These are phyloP conservation scores for Veloporphyrellus conicus DNA, from an alignment of 1,284 basidiomycete genomes.

Conservation along the genomic window DNA sequence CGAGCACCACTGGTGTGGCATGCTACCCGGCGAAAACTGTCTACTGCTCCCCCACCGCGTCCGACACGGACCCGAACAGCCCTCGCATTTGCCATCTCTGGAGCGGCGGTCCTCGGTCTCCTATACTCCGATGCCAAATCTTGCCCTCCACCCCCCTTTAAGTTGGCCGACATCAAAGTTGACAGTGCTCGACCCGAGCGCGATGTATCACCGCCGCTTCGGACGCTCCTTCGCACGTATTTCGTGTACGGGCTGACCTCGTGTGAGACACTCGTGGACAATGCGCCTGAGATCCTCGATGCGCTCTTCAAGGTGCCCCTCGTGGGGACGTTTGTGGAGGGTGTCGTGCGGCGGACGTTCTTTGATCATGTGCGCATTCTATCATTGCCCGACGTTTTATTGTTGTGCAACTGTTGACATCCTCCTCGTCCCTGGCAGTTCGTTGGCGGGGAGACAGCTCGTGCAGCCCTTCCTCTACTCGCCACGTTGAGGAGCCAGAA, in stretches of 20 bases:
- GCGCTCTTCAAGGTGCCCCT: constrained; percentile 62
- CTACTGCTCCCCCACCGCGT: constrained; percentile 2
- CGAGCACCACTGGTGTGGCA: constrained; percentile 1
- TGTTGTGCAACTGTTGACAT: background rate
- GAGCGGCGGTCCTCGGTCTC: constrained; percentile 13
- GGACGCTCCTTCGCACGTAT: constrained; percentile 62
- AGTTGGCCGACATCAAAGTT: constrained; percentile 1
- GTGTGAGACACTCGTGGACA: constrained; percentile 72
- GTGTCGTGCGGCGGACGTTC: constrained; percentile 77
- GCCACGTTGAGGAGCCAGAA: constrained; percentile 58
- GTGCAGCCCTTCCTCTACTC: constrained; percentile 64
- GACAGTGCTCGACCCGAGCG: background rate
- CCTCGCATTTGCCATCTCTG: constrained; percentile 19
- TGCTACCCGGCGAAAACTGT: background rate
- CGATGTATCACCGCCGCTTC: constrained; percentile 16
- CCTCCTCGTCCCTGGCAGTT: constrained; percentile 50
- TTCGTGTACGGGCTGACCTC: constrained; percentile 80
- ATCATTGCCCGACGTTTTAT: background rate
- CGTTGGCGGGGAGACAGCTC: constrained; percentile 81
- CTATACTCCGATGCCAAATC: constrained; percentile 29
- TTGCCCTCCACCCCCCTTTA: constrained; percentile 25
- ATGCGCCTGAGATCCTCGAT: constrained; percentile 68
- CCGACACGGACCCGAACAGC: constrained; percentile 9
- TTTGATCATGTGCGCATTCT: constrained; percentile 63
- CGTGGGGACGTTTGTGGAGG: constrained; percentile 62